Conservation (phyloP, 257 asterid genomes). For the Petrea volubilis region DNA sequence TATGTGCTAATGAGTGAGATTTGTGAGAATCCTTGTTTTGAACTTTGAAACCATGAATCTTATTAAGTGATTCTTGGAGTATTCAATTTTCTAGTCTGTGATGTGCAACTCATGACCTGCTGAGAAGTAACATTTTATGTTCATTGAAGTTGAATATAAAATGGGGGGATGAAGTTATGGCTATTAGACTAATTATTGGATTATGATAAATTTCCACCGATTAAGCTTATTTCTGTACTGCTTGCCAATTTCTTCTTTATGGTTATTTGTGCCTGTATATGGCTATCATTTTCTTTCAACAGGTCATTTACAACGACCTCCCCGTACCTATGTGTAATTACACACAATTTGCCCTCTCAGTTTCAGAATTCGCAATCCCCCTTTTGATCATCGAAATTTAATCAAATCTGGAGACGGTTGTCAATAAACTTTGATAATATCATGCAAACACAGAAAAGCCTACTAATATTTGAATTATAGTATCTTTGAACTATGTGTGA, state of each 20-base stretch:
- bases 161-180: not conserved
- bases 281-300: not conserved
- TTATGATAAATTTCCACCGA: not conserved
- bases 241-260: not conserved
- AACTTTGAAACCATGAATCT: not conserved
- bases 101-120: conserved; percentile 4
- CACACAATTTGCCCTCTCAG: too few relatives aligned
- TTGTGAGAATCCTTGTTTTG: not conserved
- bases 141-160: not conserved
- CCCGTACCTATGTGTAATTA: too few relatives aligned
- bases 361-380: too few relatives aligned
- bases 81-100: not conserved
- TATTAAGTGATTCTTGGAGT: not conserved
- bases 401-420: too few relatives aligned
- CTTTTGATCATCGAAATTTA: too few relatives aligned
- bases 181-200: too few relatives aligned
- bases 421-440: too few relatives aligned
- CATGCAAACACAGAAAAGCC: too few relatives aligned
- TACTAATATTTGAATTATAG: too few relatives aligned
- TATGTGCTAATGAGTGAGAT: not conserved
- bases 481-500: too few relatives aligned
- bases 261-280: not conserved
- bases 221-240: conserved; percentile 3
- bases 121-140: not conserved
- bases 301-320: too few relatives aligned